Conservation (phyloP, 2,329 filamentous ascomycete genomes). For the Colletotrichum cereale region DNA sequence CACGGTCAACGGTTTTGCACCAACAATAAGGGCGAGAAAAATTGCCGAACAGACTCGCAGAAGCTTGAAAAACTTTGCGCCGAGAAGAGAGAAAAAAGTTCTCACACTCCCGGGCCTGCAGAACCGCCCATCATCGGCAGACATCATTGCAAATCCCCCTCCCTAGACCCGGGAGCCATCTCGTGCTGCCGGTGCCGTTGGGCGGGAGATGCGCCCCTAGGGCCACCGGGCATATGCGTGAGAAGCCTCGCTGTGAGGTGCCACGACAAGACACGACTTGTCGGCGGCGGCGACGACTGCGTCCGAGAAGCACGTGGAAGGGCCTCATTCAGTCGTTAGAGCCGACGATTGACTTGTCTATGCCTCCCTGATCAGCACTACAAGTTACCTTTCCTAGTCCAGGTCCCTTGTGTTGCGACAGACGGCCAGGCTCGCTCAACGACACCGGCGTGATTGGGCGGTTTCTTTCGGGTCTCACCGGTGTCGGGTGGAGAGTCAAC, state of each 20-base stretch:
- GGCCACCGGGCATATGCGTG: conserved; percentile 20
- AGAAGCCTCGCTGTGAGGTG: conserved; percentile 37
- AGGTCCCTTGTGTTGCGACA: background rate
- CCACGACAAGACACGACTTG: conserved; percentile 37
- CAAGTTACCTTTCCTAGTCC: background rate
- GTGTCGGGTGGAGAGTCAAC: conserved; percentile 21
- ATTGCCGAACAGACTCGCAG: background rate
- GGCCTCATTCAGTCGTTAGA: conserved; percentile 17
- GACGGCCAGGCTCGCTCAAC: conserved; percentile 13
- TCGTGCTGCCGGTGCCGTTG: conserved; percentile 36
- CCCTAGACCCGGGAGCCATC: conserved; percentile 26
- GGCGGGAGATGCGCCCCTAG: conserved; percentile 27
- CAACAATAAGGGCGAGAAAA: background rate
- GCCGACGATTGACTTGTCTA: background rate
- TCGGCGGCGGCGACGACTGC: conserved; percentile 16
- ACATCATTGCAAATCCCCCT: conserved; percentile 3
- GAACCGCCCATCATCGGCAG: conserved; percentile 23
- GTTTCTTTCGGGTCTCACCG: conserved; percentile 31
- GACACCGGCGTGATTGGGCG: conserved; percentile 3
- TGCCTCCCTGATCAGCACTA: conserved; percentile 13
- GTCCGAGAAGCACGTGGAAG: conserved; percentile 29
- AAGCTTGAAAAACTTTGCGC: conserved; percentile 13
- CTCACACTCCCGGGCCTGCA: conserved; percentile 17
- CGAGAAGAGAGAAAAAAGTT: background rate
- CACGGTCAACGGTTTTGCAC: conserved; percentile 4